Evolutionary conservation across 129 eudicot genomes (phyloP), one percentile per base, ranked within the genome.

Genomic region (Scalesia atractyloides): DNA sequence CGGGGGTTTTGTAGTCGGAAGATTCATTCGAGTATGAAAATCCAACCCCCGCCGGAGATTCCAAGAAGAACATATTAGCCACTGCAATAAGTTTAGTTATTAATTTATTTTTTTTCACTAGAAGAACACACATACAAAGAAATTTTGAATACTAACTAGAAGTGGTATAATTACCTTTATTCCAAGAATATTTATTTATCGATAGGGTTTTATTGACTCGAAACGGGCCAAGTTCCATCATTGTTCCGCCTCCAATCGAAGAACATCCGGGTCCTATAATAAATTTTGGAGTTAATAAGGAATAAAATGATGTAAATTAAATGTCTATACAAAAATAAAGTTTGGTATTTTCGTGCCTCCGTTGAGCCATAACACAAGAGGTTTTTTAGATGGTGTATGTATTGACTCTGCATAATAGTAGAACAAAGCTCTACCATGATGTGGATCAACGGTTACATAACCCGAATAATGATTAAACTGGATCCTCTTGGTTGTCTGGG

Each of bases 11-110:
- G 20, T 59, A 76, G 73, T 92, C 96, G 17, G 91, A 83, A 62
- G 98, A 82, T 66, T 84, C 77, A 44, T 92, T 92, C 18, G 98
- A 87, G 78, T 92, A 92, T 44, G 98, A 92, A 82, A 89, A 92
- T n/a, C 98, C 98, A 11, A 92, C 98, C n/a, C 98, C 98, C 7
- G 85, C 78, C 9, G 98, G 98, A 9, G 98, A 92, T 66, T 92
- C 98, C 76, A 92, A 70, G 52, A 92, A 92, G 19, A 92, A 76
- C 82, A 89, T 66, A 80, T 92, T 92, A 50, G 96, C 96, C 73
- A 85, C 98, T 92, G 82, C 82, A 81, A 37, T 37, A 57, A 56
- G 59, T 30, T 18, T 2, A 37, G 17, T 19, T 33, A 10, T 7
- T 9, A 1, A 41, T 20, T 24, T n/a, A n/a, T 6, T 60, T 14